Base-by-base conservation (phyloP, 495 filamentous ascomycete genomes). In the Aspergillus heteromorphus region DNA sequence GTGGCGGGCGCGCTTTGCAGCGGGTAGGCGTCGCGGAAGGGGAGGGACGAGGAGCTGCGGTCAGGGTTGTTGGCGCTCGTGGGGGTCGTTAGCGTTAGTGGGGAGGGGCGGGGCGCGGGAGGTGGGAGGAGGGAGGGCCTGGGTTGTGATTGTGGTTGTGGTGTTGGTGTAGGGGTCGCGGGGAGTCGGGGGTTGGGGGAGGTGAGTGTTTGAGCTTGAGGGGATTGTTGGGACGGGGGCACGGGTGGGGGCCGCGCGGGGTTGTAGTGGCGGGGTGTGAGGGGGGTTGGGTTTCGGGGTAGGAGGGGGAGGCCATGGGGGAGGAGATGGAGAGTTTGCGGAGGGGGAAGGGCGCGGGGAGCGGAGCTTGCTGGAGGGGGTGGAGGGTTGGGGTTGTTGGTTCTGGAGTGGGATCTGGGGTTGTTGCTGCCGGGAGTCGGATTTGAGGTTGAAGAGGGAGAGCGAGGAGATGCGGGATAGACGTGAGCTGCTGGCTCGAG, bases 1-100 rank as follows among this genome's bases (percentile, higher is more conserved):
- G 87, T 90, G 6, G 77, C 78, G 16, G 77, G 83, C 27, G 56
- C 85, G 75, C 70, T 88, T 73, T 69, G 68, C 20, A 68, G 64
- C 0, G 73, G 73, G 55, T 71, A 78, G 0, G 73, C 72, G 30
- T 76, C 70, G 48, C 86, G 83, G 54, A 89, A 76, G 1, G 86
- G 86, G 16, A 89, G 73, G 5, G 68, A 71, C 9, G 70, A 64
- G 27, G 66, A 53, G 17, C 57, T 62, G 27, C 68, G 56, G 6
- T 56, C 63, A n/a, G 11, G 68, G 63, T n/a, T 14, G 23, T 25
- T 25, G 21, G 43, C 21, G 43, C 21, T 29, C 9, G 23, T 29
- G 6, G 43, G 43, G 1, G 23, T 27, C 40, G 67, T 63, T 38
- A 80, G 57, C 23, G 55, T 73, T 23, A 75, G 61, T 31, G 71